These are phyloP conservation scores for Ceratobasidium sp. DNA, from an alignment of 1,284 basidiomycete species.

Conservation along the genomic window DNA sequence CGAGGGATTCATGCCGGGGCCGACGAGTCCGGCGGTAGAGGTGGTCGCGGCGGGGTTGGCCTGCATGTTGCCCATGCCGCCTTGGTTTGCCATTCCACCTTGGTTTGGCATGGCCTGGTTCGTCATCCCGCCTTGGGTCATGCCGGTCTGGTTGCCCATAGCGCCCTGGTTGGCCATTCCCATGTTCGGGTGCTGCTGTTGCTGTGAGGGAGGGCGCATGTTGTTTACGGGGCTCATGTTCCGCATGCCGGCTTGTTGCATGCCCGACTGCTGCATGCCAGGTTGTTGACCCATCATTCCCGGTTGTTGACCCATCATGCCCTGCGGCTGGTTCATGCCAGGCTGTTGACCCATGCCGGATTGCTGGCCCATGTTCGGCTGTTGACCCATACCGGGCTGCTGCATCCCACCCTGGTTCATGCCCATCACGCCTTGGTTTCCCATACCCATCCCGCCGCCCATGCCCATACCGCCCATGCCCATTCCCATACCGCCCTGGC, in stretches of 20 bases:
- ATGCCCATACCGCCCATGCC: conserved; percentile 11
- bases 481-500: not conserved
- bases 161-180: not conserved
- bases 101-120: not conserved
- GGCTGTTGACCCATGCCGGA: not conserved
- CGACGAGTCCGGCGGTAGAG: not conserved
- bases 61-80: not conserved
- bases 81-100: not conserved
- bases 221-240: conserved; percentile 34
- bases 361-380: not conserved
- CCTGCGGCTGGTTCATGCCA: not conserved
- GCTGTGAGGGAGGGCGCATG: conserved; percentile 25
- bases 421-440: not conserved
- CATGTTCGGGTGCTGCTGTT: conserved; percentile 5
- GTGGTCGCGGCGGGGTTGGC: not conserved
- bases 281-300: not conserved
- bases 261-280: too few relatives aligned
- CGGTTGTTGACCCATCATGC: too few relatives aligned
- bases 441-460: not conserved
- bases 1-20: not conserved
- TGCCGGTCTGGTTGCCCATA: not conserved
- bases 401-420: not conserved
- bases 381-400: conserved; percentile 5
- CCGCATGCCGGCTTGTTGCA: not conserved
- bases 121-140: conserved; percentile 1